Evolutionary conservation across 2,329 filamentous ascomycete species (phyloP).

Genomic region (Hymenotorrendiella dingleyae): DNA sequence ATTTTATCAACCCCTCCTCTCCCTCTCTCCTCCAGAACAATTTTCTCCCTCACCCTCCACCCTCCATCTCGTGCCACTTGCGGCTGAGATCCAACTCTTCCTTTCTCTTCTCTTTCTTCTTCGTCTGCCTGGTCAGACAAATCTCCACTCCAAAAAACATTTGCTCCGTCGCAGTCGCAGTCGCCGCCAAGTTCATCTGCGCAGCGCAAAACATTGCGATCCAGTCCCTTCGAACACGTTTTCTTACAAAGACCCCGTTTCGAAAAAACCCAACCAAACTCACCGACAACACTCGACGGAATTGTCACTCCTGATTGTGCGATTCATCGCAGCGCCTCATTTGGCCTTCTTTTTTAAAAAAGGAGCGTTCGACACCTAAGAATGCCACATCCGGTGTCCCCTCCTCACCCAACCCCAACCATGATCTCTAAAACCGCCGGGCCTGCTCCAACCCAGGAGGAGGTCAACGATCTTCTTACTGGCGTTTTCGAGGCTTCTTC

Average conservation of each 20-base stretch:
- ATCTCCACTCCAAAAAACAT: constrained; percentile 24
- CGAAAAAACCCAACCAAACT: constrained; percentile 20
- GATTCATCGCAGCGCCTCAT: constrained; percentile 11
- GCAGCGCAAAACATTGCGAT: constrained; percentile 10
- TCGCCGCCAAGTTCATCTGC: constrained; percentile 9
- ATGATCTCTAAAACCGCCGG: constrained; percentile 41
- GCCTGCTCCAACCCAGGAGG: constrained; percentile 52
- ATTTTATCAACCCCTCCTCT: constrained; percentile 6
- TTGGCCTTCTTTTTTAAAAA: constrained; percentile 7
- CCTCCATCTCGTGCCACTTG: constrained; percentile 28
- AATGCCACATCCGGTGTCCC: constrained; percentile 43
- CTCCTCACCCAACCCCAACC: constrained; percentile 36
- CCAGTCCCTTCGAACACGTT: constrained; percentile 22
- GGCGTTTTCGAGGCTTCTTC: constrained; percentile 57
- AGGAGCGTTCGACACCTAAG: constrained; percentile 26
- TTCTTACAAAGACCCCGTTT: constrained; percentile 21
- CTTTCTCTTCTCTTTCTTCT: constrained; percentile 12
- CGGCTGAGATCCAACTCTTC: constrained; percentile 27
- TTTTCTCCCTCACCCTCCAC: constrained; percentile 7
- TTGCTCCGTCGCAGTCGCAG: no score
- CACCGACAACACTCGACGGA: constrained; percentile 4
- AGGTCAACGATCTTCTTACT: constrained; percentile 58
- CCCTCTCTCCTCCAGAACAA: constrained; percentile 3
- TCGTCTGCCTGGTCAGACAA: constrained; percentile 21
- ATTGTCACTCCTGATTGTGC: constrained; percentile 1